These are phyloP conservation scores for Chaetomium strumarium DNA, from an alignment of 2,329 filamentous ascomycete genomes.

Conservation along the genomic window DNA sequence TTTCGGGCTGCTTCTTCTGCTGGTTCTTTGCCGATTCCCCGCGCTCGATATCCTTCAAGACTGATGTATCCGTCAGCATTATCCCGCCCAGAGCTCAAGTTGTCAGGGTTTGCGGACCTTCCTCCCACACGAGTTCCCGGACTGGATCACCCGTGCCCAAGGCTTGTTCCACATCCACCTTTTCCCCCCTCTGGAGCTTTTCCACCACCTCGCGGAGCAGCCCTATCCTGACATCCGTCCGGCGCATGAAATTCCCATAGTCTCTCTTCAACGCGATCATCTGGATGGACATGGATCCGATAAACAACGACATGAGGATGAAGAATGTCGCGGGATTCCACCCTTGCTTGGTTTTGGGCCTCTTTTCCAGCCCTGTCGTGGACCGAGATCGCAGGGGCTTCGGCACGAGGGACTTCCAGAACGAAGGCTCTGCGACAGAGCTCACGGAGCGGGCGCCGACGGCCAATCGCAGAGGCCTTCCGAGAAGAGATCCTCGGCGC, in stretches of 20 bases:
- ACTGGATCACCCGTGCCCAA: slow-evolving; percentile 72
- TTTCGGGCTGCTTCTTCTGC: slow-evolving; percentile 34
- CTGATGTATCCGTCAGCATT: slow-evolving; percentile 33
- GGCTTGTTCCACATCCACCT: slow-evolving; percentile 77
- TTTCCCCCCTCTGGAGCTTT: slow-evolving; percentile 62
- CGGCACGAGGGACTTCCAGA: slow-evolving; percentile 67
- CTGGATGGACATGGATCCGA: slow-evolving; percentile 94
- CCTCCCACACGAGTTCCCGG: slow-evolving; percentile 81
- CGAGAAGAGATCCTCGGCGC: slow-evolving; percentile 7
- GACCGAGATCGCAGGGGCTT: slow-evolving; percentile 50
- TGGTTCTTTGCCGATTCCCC: slow-evolving; percentile 50
- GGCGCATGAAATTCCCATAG: slow-evolving; percentile 64
- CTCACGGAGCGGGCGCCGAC: slow-evolving; percentile 7
- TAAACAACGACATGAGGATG: slow-evolving; percentile 75
- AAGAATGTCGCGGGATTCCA: slow-evolving; percentile 82
- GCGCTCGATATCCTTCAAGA: slow-evolving; percentile 60
- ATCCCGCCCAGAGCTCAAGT: background rate
- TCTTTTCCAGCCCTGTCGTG: slow-evolving; percentile 31
- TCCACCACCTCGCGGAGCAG: slow-evolving; percentile 70
- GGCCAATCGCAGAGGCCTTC: slow-evolving; percentile 1
- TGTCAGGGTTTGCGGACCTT: slow-evolving; percentile 40
- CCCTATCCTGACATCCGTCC: slow-evolving; percentile 72
- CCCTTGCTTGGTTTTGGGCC: slow-evolving; percentile 50
- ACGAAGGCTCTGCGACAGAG: slow-evolving; percentile 36
- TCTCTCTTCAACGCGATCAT: slow-evolving; percentile 77